Conservation (phyloP, 345 rosid species). For the Citrus inodora region DNA sequence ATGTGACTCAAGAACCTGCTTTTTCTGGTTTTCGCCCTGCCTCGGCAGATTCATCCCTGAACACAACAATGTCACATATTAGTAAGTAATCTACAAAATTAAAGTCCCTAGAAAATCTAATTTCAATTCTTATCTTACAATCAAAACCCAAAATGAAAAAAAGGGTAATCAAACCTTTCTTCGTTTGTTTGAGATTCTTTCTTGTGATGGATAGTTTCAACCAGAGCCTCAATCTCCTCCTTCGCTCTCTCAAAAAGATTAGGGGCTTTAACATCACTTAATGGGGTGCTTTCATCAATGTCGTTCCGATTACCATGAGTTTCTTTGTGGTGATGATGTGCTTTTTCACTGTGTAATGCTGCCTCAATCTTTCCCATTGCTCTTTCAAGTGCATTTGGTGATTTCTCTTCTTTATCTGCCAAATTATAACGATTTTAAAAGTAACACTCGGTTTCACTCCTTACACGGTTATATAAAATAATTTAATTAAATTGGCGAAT, state of each 20-base stretch:
- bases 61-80: not conserved
- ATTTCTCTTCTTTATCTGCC: constrained; percentile 22
- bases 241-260: constrained; percentile 55
- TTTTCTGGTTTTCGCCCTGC: constrained; percentile 30
- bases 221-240: constrained; percentile 65
- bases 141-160: not conserved
- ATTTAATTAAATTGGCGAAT: too few species aligned
- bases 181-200: constrained; percentile 21
- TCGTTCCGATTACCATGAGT: constrained; percentile 26
- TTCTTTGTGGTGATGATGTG: constrained; percentile 25
- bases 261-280: constrained; percentile 49
- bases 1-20: constrained; percentile 27
- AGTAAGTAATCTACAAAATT: not conserved
- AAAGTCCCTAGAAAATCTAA: not conserved
- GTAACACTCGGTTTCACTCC: not conserved
- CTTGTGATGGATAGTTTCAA: constrained; percentile 39
- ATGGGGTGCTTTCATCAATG: constrained; percentile 35
- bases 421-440: not conserved
- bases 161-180: constrained; percentile 24
- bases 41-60: constrained; percentile 34
- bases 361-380: constrained; percentile 27
- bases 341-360: not conserved
- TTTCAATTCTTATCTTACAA: not conserved
- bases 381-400: constrained; percentile 16
- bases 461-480: too few species aligned